Conservation (phyloP, 345 rosid species). For the Firmiana major region DNA sequence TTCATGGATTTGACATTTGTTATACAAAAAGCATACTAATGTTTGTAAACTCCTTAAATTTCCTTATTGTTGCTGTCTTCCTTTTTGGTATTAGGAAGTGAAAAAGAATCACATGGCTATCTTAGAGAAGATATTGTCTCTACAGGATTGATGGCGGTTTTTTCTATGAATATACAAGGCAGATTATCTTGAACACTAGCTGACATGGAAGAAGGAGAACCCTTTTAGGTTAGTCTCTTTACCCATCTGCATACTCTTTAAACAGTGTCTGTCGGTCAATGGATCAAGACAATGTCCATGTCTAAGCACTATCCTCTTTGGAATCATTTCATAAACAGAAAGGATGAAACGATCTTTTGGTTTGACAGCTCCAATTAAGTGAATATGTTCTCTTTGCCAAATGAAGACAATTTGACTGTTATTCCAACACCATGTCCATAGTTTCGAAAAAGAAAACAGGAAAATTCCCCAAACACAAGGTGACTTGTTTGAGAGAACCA, state of each 20-base stretch:
- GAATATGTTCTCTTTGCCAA: neutral
- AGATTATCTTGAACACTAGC: neutral
- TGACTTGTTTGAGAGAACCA: neutral
- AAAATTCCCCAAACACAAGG: neutral
- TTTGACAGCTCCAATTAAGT: neutral
- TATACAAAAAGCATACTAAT: no score
- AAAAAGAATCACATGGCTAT: no score
- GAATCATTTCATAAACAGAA: neutral
- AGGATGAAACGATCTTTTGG: neutral
- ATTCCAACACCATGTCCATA: neutral
- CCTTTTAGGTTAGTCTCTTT: neutral
- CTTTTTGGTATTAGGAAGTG: no score
- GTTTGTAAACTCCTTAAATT: no score
- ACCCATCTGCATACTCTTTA: neutral
- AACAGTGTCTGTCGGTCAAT: neutral
- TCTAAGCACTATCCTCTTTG: neutral
- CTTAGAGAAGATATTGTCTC: neutral
- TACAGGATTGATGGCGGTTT: neutral
- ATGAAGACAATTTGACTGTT: neutral
- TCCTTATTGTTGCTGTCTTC: no score
- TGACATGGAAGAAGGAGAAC: neutral
- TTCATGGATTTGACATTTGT: neutral
- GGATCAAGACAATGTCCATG: neutral
- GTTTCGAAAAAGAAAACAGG: neutral
- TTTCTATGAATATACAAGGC: neutral